A percentile compares a stretch with the other conserved stretches of the same genome.
Evolutionary conservation across 202 grass and related monocot genomes (phyloP).

Genomic region (Tripidium arundinaceum): DNA sequence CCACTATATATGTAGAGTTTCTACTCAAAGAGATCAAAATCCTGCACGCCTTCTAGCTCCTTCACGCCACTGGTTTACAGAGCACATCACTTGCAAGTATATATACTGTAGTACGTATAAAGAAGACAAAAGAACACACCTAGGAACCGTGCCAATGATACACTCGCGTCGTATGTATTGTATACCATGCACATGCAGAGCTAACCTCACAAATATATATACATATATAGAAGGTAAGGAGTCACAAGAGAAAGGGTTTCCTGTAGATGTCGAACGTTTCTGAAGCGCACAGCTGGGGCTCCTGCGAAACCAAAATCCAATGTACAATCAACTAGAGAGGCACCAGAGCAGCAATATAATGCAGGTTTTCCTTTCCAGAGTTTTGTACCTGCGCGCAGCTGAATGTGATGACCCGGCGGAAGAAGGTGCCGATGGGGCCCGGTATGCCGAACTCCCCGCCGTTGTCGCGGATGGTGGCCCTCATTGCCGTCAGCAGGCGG

Average conservation of each 20-base stretch:
- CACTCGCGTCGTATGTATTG: no score
- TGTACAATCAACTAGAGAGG: no score
- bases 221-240: not conserved
- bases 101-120: no score
- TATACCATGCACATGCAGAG: not conserved
- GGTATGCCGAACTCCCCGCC: constrained; percentile 33
- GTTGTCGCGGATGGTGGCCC: constrained; percentile 54
- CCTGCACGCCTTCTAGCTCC: no score
- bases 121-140: no score
- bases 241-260: constrained; percentile 38
- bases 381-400: constrained; percentile 52
- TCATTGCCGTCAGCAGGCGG: constrained; percentile 61
- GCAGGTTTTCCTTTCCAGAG: not conserved
- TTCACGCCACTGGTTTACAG: not conserved
- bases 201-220: not conserved
- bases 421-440: constrained; percentile 68
- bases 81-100: not conserved
- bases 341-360: not conserved
- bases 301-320: not conserved
- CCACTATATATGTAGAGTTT: not conserved
- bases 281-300: constrained; percentile 32
- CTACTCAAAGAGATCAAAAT: not conserved
- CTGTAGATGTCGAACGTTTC: constrained; percentile 45
- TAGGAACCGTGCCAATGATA: no score
- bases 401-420: constrained; percentile 61